These are phyloP conservation scores for Priceomyces carsonii DNA, from an alignment of 805 yeast species.

Conservation along the genomic window DNA sequence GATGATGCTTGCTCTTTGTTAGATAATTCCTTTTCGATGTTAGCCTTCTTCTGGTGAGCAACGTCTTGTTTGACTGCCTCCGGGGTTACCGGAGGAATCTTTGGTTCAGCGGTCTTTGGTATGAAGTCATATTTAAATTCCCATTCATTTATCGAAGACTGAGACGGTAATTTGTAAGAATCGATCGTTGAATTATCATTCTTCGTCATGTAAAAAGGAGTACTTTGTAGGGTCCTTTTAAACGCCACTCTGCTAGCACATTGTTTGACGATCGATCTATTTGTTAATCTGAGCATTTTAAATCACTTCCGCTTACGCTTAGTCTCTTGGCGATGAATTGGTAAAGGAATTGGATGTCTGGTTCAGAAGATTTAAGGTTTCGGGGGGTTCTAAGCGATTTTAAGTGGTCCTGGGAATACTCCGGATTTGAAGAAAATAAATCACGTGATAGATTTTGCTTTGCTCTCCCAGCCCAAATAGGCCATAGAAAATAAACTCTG, in stretches of 20 bases:
- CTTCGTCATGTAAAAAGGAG: slow-evolving; percentile 36
- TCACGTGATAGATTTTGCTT: slow-evolving; percentile 3
- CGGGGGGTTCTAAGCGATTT: slow-evolving; percentile 1
- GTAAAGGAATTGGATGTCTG: background rate
- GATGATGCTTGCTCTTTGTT: slow-evolving; percentile 33
- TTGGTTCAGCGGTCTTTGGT: slow-evolving; percentile 41
- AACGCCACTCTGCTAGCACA: background rate
- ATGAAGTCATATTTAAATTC: slow-evolving; percentile 49
- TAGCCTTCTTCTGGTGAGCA: slow-evolving; percentile 41
- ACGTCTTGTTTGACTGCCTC: slow-evolving; percentile 52
- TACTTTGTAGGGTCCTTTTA: slow-evolving; percentile 2
- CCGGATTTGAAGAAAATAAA: slow-evolving; percentile 2
- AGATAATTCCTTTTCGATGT: slow-evolving; percentile 38
- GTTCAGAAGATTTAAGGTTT: background rate
- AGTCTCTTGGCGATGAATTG: background rate
- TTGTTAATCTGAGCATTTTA: slow-evolving; percentile 3
- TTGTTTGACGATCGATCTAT: slow-evolving; percentile 4
- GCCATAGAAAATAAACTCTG: no score
- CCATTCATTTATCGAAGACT: slow-evolving; percentile 49
- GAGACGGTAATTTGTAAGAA: slow-evolving; percentile 51
- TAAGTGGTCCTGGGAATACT: background rate
- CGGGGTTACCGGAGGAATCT: slow-evolving; percentile 46
- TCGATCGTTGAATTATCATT: slow-evolving; percentile 62
- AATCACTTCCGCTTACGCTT: background rate
- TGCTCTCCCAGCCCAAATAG: no score